Percentiles rank a stretch among this genome's conserved stretches.
These are phyloP conservation scores for Syzygium oleosum DNA, from an alignment of 345 rosid genomes.

Conservation along the genomic window DNA sequence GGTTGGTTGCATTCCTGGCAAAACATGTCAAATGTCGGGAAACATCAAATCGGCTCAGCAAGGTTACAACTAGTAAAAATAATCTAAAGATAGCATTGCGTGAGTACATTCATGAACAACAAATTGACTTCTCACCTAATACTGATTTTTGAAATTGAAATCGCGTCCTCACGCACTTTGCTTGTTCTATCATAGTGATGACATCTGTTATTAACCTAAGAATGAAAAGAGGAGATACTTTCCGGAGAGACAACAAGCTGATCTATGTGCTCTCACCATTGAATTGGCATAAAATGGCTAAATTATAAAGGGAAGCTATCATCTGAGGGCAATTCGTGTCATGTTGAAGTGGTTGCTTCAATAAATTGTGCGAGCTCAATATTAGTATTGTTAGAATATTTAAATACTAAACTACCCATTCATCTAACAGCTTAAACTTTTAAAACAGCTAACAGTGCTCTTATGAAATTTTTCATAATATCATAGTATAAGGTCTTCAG, in stretches of 20 bases:
- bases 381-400: rapidly evolving
- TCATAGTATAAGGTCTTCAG: not conserved
- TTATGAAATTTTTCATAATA: not conserved
- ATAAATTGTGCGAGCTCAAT: not conserved
- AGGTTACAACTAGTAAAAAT: not conserved
- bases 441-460: too few relatives aligned
- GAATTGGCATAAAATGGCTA: not conserved
- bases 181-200: not conserved
- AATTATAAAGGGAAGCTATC: not conserved
- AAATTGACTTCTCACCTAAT: not conserved
- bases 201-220: not conserved
- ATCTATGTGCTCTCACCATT: not conserved
- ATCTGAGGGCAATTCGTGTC: not conserved
- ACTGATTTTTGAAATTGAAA: not conserved
- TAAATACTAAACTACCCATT: rapidly evolving
- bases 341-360: not conserved
- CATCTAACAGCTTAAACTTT: not conserved
- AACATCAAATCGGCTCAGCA: not conserved
- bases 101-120: not conserved
- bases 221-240: not conserved
- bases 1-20: not conserved
- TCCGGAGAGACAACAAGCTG: not conserved
- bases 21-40: not conserved
- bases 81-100: not conserved
- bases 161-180: not conserved